A percentile compares a stretch with the other conserved stretches of the same genome.
phyloP scores from a whole-genome alignment of 2,329 filamentous ascomycete species.

The Corynespora cassiicola region DNA sequence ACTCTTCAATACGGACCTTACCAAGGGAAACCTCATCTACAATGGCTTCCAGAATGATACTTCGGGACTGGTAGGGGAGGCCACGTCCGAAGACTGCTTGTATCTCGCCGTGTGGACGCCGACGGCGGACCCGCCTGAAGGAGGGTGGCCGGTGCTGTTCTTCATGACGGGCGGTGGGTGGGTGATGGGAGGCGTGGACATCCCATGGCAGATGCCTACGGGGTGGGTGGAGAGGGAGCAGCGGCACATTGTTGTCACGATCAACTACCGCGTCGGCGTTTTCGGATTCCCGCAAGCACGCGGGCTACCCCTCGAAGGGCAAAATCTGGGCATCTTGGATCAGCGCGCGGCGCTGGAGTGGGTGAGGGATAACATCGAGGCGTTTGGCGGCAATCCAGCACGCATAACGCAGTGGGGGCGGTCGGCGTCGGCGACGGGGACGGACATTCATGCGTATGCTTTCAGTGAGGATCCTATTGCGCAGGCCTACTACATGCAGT shows the following conservation, averaged over 20 bases:
- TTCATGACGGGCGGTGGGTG: slow-evolving; percentile 57
- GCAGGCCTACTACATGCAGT: slow-evolving; percentile 48
- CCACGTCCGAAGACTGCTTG: slow-evolving; percentile 51
- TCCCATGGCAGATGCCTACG: slow-evolving; percentile 36
- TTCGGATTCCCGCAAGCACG: slow-evolving; percentile 40
- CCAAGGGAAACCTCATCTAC: slow-evolving; percentile 40
- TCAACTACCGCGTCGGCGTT: slow-evolving; percentile 41
- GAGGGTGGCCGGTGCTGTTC: slow-evolving; percentile 50
- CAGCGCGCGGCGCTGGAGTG: slow-evolving; percentile 42
- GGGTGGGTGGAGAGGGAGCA: slow-evolving; percentile 28
- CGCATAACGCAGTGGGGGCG: slow-evolving; percentile 43
- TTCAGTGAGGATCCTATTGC: slow-evolving; percentile 55
- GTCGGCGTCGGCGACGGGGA: slow-evolving; percentile 37
- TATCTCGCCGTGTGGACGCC: slow-evolving; percentile 54
- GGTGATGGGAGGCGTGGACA: slow-evolving; percentile 49
- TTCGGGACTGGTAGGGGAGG: slow-evolving; percentile 15
- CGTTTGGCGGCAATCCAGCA: slow-evolving; percentile 27
- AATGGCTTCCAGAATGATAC: slow-evolving; percentile 36
- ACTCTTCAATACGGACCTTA: slow-evolving; percentile 35
- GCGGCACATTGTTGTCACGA: slow-evolving; percentile 28
- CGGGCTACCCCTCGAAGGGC: slow-evolving; percentile 18
- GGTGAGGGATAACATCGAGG: slow-evolving; percentile 43
- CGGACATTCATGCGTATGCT: slow-evolving; percentile 55
- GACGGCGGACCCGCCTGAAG: slow-evolving; percentile 17
- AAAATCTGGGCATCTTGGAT: slow-evolving; percentile 45